Evolutionary conservation across 1,139 yeast species (phyloP), one percentile per base, ranked within the genome.

Genomic region (Meyerozyma carpophila): DNA sequence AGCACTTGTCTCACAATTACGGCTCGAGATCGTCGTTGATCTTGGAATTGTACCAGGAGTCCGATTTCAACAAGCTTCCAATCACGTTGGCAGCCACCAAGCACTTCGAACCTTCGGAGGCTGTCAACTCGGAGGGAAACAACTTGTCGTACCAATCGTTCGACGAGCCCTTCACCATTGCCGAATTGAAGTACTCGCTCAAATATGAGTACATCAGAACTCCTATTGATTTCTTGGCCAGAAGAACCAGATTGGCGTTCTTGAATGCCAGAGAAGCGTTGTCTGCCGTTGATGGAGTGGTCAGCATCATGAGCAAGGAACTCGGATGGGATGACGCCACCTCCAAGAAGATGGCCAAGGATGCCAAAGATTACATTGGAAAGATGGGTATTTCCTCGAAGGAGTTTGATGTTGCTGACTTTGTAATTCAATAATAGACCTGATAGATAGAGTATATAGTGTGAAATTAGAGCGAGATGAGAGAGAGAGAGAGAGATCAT

Each of bases 181-280:
- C 95, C 44, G 98, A 91, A 70, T 78, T 91, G 66, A 77, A 82
- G 58, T 91, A 90, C 68, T 84, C 91, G 9, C 75, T 90, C 57
- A 71, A 81, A 52, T 79, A 88, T 66, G 98, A 91, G 70, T 89
- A 89, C 62, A 82, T 90, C 41, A 78, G 95, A 66, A 86, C 93
- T 10, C 95, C 96, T 42, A 68, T 84, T 47, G 98, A 91, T 65
- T 90, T 91, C 75, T 75, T 91, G 52, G 90, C 95, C 45, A 84
- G 98, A 73, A 84, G 98, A 74, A 84, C 95, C 44, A 82, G 98
- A 67, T 81, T 89, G 62, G 96, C 96, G 2, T 91, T 90, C 72
- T 74, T 91, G 61, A 91, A 91, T 67, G 89, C 95, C 40, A 81
- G 82, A 63, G 93, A 87, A 54, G 96, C 98, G 26, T 69, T 82